A percentile compares a stretch with the other conserved stretches of the same genome.
These are phyloP conservation scores for Cladophialophora bantiana DNA, from an alignment of 2,329 filamentous ascomycete species.

Conservation along the genomic window DNA sequence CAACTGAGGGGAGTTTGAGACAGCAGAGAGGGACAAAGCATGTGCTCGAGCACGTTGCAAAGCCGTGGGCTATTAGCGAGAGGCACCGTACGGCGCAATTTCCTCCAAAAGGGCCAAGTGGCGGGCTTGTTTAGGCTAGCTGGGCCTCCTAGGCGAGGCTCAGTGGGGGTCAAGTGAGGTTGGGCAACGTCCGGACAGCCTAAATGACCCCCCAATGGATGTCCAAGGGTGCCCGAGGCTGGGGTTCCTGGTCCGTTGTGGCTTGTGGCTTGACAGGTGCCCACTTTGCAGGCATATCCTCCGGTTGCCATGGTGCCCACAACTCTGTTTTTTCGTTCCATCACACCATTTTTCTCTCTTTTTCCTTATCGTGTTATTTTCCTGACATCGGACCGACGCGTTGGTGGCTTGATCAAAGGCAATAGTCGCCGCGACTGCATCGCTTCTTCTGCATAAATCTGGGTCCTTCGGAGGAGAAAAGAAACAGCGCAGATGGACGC, in stretches of 20 bases:
- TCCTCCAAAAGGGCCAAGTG: constrained; percentile 6
- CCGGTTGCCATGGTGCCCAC: constrained; percentile 18
- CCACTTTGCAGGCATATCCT: background rate
- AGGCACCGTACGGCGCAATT: constrained; percentile 12
- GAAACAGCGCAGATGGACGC: background rate
- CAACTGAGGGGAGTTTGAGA: background rate
- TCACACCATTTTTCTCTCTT: constrained; percentile 10
- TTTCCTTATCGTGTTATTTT: constrained; percentile 1
- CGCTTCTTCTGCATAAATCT: background rate
- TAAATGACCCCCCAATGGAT: background rate
- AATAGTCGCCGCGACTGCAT: background rate
- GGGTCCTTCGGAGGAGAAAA: background rate
- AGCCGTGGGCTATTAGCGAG: background rate
- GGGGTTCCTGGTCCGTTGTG: constrained; percentile 6
- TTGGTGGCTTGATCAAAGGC: background rate
- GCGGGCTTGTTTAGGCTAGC: constrained; percentile 8
- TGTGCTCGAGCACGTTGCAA: constrained; percentile 7
- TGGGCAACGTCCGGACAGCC: background rate
- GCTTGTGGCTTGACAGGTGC: background rate
- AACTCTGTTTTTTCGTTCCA: background rate
- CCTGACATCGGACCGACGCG: background rate
- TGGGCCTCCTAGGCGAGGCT: background rate
- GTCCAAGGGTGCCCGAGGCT: background rate
- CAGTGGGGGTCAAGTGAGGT: background rate
- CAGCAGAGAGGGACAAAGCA: background rate